Base-by-base conservation (phyloP, 805 yeast species). In the Tetrapisispora namnaoensis region DNA sequence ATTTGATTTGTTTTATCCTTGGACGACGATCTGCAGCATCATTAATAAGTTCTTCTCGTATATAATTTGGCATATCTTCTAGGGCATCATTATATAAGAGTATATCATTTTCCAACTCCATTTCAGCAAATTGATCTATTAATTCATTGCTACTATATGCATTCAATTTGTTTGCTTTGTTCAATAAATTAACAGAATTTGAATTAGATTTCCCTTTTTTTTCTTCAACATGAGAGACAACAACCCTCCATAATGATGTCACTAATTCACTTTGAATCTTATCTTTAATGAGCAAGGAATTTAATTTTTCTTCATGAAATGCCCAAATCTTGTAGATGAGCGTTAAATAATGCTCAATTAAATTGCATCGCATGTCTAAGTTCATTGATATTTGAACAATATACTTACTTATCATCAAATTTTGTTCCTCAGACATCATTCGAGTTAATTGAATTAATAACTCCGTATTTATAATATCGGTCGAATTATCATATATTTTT, bases 211-310 rank as follows among this genome's bases (percentile, higher is more conserved):
- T 32, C 7, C 36, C 35, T 43, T 47, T 35, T 16, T 32, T 39
- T 6, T 39, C 28, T 16, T 51, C 51, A 13, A 48, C 45, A 17
- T 58, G 55, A 10, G 59, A 66, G 34, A 70, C 50, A 8, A 82
- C 75, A 5, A 79, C 70, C 49, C 82, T 61, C 70, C 78, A 73
- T 18, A 80, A 59, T 2, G 74, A 69, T 14, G 78, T 77, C 45
- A 75, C 67, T 35, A 80, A 57, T 52, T 77, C 82, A 37, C 66
- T 59, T 24, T 67, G 68, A 16, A 67, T 55, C 18, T 42, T 42
- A 35, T 66, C 70, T 36, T 67, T 60, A 2, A 70, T 53, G 6
- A 55, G 55, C n/a, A 55, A 51, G 22, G 48, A 28, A 11, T 50
- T 50, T 2, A 61, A 45, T 11, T 54, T 51, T 1, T 43, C 34